phyloP scores from a whole-genome alignment of 257 asterid species.

The Galeopsis tetrahit region DNA sequence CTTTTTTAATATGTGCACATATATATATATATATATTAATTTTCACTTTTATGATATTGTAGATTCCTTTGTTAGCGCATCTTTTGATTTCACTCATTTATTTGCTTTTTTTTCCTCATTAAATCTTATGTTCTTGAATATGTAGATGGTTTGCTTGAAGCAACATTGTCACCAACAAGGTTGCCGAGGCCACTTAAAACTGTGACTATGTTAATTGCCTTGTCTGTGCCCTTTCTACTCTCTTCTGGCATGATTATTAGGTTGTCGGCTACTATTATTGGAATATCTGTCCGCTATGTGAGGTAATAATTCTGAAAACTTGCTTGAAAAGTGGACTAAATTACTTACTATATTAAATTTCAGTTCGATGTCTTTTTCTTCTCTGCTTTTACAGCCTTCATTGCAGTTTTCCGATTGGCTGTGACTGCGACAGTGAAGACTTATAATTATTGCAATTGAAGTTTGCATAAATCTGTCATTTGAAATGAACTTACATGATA shows the following conservation, averaged over 20 bases:
- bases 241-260: constrained; percentile 83
- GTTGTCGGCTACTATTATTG: constrained; percentile 65
- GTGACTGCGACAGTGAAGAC: neutral
- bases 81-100: constrained; percentile 25
- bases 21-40: no score
- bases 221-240: constrained; percentile 66
- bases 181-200: constrained; percentile 91
- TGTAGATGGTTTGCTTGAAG: constrained; percentile 96
- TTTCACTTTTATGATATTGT: neutral
- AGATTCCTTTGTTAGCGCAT: neutral
- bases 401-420: neutral
- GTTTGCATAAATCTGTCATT: neutral
- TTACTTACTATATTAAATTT: neutral
- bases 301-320: constrained; percentile 52
- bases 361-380: neutral
- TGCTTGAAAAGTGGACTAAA: neutral
- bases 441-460: neutral
- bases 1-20: no score
- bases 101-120: constrained; percentile 20
- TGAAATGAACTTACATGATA: neutral
- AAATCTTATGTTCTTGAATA: constrained; percentile 41
- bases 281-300: constrained; percentile 68
- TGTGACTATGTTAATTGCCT: constrained; percentile 73
- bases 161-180: constrained; percentile 88
- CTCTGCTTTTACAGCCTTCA: neutral